Conservation (phyloP, 139 green algal genomes). For the Chlorella sp. region DNA sequence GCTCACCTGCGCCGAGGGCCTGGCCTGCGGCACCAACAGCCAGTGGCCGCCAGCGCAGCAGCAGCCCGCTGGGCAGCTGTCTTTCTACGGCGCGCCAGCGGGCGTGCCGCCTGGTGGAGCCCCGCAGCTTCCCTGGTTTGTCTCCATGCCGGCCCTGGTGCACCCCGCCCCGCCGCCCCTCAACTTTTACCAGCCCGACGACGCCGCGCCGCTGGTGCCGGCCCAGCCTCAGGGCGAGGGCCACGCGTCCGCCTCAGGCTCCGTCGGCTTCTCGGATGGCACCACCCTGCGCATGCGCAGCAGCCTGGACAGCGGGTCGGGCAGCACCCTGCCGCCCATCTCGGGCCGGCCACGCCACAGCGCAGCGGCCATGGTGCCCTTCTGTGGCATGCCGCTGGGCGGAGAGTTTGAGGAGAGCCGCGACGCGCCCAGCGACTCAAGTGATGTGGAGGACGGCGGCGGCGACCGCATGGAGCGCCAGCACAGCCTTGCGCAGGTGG, state of each 20-base stretch:
- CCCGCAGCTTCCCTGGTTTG: no score
- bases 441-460: neutral
- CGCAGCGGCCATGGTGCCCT: neutral
- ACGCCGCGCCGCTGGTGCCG: no score
- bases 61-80: no score
- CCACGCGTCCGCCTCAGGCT: neutral
- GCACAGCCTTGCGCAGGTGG: constrained; percentile 3
- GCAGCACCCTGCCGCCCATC: neutral
- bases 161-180: no score
- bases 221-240: no score
- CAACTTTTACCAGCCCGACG: no score
- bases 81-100: no score
- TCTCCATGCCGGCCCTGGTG: no score
- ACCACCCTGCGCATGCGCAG: constrained; percentile 21
- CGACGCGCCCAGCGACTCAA: constrained; percentile 1
- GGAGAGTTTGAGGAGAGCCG: neutral
- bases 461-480: neutral
- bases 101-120: no score
- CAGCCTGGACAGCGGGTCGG: neutral
- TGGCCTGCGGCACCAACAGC: neutral
- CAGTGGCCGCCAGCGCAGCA: neutral
- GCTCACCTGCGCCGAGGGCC: neutral
- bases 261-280: neutral
- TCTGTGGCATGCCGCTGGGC: neutral
- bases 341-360: neutral